Percentiles rank a stretch among this genome's conserved stretches.
These are phyloP conservation scores for Plasmopara muralis DNA, from an alignment of 352 stramenopile species.

Conservation along the genomic window DNA sequence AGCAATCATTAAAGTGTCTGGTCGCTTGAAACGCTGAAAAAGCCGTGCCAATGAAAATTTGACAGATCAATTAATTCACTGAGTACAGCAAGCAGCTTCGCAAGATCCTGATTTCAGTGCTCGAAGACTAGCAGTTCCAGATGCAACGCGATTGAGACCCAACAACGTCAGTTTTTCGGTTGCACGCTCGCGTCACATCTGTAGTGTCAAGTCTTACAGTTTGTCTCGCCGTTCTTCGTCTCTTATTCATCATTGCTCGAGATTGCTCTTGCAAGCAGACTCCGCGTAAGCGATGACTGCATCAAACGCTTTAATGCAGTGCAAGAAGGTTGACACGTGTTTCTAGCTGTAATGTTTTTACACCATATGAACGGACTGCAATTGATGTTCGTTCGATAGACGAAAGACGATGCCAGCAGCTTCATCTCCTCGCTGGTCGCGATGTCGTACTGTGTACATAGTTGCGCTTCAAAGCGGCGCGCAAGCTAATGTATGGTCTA, in stretches of 20 bases:
- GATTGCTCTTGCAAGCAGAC: not conserved
- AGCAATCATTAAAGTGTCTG: not conserved
- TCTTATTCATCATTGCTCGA: not conserved
- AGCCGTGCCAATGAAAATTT: conserved; percentile 6
- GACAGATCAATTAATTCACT: conserved; percentile 4
- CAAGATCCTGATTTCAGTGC: conserved; percentile 5
- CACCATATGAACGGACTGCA: not conserved
- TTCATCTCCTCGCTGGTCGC: too few relatives aligned
- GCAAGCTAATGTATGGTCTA: too few relatives aligned
- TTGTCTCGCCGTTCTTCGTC: not conserved
- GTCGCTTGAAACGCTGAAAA: not conserved
- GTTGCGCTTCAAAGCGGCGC: too few relatives aligned
- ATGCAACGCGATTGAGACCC: not conserved
- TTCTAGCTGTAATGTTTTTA: not conserved
- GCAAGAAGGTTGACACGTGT: not conserved
- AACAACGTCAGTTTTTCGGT: conserved; percentile 5
- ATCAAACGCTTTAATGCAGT: not conserved
- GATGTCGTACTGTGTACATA: too few relatives aligned
- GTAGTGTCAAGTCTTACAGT: not conserved
- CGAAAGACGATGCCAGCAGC: not conserved
- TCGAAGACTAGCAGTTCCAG: conserved; percentile 5
- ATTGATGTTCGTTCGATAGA: not conserved
- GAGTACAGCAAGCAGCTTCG: conserved; percentile 5
- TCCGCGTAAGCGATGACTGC: not conserved
- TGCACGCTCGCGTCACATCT: conserved; percentile 1